phyloP scores from a whole-genome alignment of 179 eudicot genomes.

The Drosera spatulata region DNA sequence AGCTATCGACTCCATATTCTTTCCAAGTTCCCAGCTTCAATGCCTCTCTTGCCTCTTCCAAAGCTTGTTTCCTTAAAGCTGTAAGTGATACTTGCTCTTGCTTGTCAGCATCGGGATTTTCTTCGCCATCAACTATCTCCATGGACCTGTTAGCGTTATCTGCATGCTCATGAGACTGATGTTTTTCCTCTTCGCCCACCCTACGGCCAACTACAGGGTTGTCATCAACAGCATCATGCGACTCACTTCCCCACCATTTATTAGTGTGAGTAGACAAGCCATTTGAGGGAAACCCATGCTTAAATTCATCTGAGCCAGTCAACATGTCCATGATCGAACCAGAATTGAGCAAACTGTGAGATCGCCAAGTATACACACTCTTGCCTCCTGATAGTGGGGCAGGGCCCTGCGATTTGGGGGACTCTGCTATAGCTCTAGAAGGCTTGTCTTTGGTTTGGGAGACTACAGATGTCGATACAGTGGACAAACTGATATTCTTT shows the following conservation, averaged over 20 bases:
- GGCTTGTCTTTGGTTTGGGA: conserved; percentile 20
- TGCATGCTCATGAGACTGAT: conserved; percentile 9
- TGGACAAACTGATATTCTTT: conserved; percentile 13
- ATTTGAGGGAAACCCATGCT: conserved; percentile 57
- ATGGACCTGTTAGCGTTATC: conserved; percentile 6
- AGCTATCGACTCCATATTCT: conserved; percentile 25
- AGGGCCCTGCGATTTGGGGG: conserved; percentile 15
- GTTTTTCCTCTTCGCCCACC: no score
- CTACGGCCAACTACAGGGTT: neutral
- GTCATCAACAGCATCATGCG: conserved; percentile 6
- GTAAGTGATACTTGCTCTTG: conserved; percentile 20
- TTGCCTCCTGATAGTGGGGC: conserved; percentile 28
- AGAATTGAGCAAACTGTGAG: conserved; percentile 18
- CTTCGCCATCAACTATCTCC: conserved; percentile 10
- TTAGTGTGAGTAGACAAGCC: conserved; percentile 35
- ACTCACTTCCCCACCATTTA: conserved; percentile 55
- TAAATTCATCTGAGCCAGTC: conserved; percentile 40
- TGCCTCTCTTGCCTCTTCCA: conserved; percentile 43
- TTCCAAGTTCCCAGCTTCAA: conserved; percentile 35
- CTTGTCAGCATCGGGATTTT: conserved; percentile 9
- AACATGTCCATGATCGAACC: conserved; percentile 17
- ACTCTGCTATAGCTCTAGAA: conserved; percentile 13
- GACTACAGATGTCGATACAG: conserved; percentile 14
- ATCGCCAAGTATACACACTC: conserved; percentile 12
- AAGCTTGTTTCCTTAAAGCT: conserved; percentile 43